phyloP scores from a whole-genome alignment of 371 early-diverging fungal genomes.

The Syncephalastrum monosporum region DNA sequence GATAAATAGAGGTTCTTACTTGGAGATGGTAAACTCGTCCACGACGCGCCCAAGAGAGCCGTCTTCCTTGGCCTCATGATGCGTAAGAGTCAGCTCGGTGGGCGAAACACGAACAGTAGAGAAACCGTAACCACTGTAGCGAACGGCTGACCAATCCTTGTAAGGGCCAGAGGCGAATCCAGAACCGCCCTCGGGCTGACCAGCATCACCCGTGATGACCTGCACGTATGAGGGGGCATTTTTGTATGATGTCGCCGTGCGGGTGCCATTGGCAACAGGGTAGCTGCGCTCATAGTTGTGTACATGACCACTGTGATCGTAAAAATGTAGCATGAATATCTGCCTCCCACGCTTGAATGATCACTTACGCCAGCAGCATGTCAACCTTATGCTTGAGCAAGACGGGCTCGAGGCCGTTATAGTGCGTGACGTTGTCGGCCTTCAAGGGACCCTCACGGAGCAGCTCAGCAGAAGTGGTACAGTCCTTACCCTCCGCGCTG shows the following conservation, averaged over 20 bases:
- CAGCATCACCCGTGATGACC: conserved; percentile 29
- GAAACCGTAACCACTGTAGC: conserved; percentile 32
- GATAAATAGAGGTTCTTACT: no score
- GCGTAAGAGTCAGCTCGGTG: conserved; percentile 16
- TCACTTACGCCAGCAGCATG: conserved; percentile 6
- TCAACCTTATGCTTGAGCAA: conserved; percentile 26
- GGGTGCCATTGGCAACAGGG: conserved; percentile 18
- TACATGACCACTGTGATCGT: conserved; percentile 21
- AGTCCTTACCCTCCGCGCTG: conserved; percentile 23
- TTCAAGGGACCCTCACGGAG: conserved; percentile 25
- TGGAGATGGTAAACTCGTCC: background rate
- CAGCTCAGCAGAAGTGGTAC: conserved; percentile 23
- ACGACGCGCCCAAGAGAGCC: conserved; percentile 6
- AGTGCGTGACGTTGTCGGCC: conserved; percentile 1
- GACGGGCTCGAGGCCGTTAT: conserved; percentile 17
- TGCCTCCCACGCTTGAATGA: background rate
- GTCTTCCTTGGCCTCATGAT: conserved; percentile 20
- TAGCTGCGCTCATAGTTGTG: conserved; percentile 36
- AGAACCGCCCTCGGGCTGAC: conserved; percentile 27
- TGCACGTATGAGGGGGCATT: conserved; percentile 30
- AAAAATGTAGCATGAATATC: background rate
- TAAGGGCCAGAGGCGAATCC: conserved; percentile 3
- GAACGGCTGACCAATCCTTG: conserved; percentile 24
- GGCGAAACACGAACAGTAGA: conserved; percentile 22
- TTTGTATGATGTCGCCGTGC: conserved; percentile 16